Evolutionary conservation across 225 moss, liverwort and hornwort genomes (phyloP).

Genomic region (Ulota crispa): DNA sequence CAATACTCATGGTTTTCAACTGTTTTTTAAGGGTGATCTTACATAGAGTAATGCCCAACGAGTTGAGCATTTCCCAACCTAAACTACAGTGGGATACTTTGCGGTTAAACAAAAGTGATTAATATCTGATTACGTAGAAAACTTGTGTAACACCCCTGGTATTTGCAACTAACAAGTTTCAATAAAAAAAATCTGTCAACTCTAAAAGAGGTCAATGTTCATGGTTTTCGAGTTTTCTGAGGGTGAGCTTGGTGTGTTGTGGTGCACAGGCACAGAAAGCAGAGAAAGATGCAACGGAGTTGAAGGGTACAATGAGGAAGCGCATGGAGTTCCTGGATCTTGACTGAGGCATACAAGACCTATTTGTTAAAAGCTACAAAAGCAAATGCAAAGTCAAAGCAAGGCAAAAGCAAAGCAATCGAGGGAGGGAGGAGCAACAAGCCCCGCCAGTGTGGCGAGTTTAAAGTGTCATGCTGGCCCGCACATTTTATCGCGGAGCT

Average conservation of each 20-base stretch:
- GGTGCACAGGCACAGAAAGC: constrained; percentile 74
- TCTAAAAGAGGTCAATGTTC: background rate
- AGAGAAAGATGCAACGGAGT: constrained; percentile 89
- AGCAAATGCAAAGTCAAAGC: constrained; percentile 2
- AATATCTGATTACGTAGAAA: no score
- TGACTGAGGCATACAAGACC: constrained; percentile 45
- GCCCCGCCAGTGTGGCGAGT: constrained; percentile 75
- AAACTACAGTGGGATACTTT: no score
- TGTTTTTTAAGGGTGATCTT: background rate
- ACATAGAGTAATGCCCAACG: no score
- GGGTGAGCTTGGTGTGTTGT: background rate
- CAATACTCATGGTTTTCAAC: background rate
- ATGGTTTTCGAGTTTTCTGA: background rate
- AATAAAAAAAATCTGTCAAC: background rate
- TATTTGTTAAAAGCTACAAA: constrained; percentile 15
- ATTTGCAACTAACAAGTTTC: no score
- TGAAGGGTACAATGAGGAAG: constrained; percentile 97
- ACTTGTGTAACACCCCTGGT: no score
- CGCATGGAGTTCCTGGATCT: constrained; percentile 98
- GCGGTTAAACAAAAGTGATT: no score
- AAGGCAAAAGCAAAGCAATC: constrained; percentile 9
- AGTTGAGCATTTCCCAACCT: no score
- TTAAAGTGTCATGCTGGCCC: constrained; percentile 85
- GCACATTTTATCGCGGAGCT: constrained; percentile 93
- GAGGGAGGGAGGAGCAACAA: constrained; percentile 39